These are phyloP conservation scores for Cucumis cinereus DNA, from an alignment of 306 rosid genomes.

Conservation along the genomic window DNA sequence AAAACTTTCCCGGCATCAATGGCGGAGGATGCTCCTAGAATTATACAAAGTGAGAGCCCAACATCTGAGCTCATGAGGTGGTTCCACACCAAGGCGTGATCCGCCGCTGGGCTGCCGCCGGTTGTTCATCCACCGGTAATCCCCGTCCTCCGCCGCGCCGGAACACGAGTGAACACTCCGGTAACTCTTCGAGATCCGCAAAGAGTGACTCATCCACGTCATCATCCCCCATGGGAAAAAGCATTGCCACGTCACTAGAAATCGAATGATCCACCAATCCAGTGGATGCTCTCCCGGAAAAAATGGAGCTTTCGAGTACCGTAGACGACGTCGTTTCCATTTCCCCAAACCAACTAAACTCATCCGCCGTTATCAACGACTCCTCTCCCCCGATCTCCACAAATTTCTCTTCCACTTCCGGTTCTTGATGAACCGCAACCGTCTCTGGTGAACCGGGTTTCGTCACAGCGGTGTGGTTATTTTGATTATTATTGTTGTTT, in stretches of 20 bases:
- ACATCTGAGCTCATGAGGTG: neutral
- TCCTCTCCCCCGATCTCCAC: slow-evolving; percentile 21
- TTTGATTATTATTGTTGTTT: slow-evolving; percentile 16
- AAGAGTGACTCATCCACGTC: slow-evolving; percentile 80
- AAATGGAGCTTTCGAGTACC: slow-evolving; percentile 43
- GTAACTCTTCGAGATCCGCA: slow-evolving; percentile 88
- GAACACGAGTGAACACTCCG: slow-evolving; percentile 70
- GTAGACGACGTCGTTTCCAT: slow-evolving; percentile 50
- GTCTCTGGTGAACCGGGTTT: slow-evolving; percentile 7
- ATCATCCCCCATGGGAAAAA: slow-evolving; percentile 75
- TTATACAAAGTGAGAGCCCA: neutral
- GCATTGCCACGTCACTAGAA: slow-evolving; percentile 9
- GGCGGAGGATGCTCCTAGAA: slow-evolving; percentile 7
- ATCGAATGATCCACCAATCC: neutral
- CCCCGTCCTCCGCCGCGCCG: slow-evolving; percentile 23
- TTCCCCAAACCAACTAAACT: slow-evolving; percentile 61
- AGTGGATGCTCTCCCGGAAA: slow-evolving; percentile 16
- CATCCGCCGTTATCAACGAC: slow-evolving; percentile 21
- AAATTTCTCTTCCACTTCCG: slow-evolving; percentile 22
- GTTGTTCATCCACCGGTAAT: slow-evolving; percentile 3
- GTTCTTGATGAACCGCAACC: neutral
- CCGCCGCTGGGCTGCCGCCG: neutral
- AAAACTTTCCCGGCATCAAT: neutral
- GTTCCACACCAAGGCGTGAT: slow-evolving; percentile 9
- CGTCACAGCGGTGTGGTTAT: neutral